Evolutionary conservation across 2,329 filamentous ascomycete species (phyloP).

Genomic region (Trichoderma aggressivum): DNA sequence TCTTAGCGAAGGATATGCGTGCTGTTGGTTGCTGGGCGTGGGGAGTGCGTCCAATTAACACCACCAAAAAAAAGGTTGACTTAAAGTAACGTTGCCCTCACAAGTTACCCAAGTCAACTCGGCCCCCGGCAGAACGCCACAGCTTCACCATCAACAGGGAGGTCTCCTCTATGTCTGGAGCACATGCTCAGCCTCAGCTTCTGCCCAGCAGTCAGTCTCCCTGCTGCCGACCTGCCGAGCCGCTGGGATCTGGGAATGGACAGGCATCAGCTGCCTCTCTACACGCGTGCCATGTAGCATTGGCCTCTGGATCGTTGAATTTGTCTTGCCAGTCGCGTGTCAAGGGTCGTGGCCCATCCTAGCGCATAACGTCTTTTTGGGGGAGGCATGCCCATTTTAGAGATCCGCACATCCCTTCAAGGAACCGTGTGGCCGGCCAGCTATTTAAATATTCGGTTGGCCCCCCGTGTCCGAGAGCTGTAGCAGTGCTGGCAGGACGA

Average conservation of each 20-base stretch:
- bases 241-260: not conserved
- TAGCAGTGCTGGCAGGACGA: not conserved
- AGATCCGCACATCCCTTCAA: slow-evolving; percentile 1
- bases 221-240: slow-evolving; percentile 16
- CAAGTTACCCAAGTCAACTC: not conserved
- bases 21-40: slow-evolving; percentile 5
- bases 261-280: not conserved
- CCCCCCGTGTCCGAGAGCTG: not conserved
- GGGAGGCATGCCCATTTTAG: not conserved
- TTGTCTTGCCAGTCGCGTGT: slow-evolving; percentile 6
- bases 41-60: not conserved
- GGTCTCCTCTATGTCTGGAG: not conserved
- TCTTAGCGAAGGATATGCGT: not conserved
- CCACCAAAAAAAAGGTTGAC: slow-evolving; percentile 4
- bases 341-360: slow-evolving; percentile 10
- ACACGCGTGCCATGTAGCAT: slow-evolving; percentile 4
- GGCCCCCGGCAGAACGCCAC: slow-evolving; percentile 13
- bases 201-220: not conserved
- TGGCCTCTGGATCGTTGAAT: not conserved
- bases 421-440: not conserved
- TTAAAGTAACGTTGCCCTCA: slow-evolving; percentile 12
- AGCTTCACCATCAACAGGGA: slow-evolving; percentile 2
- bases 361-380: not conserved
- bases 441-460: slow-evolving; percentile 7
- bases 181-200: slow-evolving; percentile 10